Base-by-base conservation (phyloP, 306 rosid genomes). In the Cucumis hystrix region DNA sequence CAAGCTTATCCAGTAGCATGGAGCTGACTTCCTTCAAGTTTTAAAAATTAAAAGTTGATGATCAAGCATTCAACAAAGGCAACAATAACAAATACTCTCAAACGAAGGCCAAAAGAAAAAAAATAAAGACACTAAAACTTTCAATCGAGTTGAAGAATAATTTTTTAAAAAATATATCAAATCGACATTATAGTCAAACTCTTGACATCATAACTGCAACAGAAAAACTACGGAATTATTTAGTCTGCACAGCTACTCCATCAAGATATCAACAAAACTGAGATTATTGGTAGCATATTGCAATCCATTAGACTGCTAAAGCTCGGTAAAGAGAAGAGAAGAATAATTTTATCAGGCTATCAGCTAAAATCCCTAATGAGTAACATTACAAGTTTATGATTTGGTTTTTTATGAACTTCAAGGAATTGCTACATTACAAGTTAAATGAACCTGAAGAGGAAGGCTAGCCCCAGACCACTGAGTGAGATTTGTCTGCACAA, bases 401-500 rank as follows among this genome's bases (percentile, higher is more conserved):
- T 49, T 71, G 23, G 60, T 12, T 71, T 71, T 73, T 11, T 43
- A 45, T 45, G 39, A 28, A 23, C 23, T 41, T 67, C 74, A 5
- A 9, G 25, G 54, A 20, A 40, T 41, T 41, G 55, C 14, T 20
- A 40, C 1, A 65, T 65, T 37, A 16, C 14, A 65, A 41, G 55
- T 41, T 39, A 67, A 78, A 83, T 86, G 74, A 78, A 95, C 98
- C 97, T 95, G 97, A 78, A 92, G 97, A 52, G 98, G 98, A 77
- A 95, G 82, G 92, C 96, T 95, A 86, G 98, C 92, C 65, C 98
- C 98, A 41, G 98, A 90, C 98, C 97, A 95, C 79, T 89, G 93
- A 37, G 98, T 90, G 79, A 95, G 92, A 88, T 88, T 92, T 84
- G 95, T 85, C 98, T 95, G 93, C 88, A 92, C 57, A 85, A 57